Conservation (phyloP, 768 basidiomycete genomes). For the Gelatoporia subvermispora region DNA sequence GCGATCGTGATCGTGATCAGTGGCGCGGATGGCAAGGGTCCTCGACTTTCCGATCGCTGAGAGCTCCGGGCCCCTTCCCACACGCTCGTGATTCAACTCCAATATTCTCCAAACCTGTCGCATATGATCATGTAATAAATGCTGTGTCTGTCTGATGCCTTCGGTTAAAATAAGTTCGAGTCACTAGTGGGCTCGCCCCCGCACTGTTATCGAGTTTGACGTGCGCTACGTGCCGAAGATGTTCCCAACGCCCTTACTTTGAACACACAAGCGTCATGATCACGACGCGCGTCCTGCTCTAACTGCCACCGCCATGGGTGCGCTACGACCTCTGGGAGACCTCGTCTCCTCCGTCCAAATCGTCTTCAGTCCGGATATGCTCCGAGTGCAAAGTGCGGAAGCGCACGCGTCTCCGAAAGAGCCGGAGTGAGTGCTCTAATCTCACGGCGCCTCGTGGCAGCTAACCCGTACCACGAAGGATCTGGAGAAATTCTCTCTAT, state of each 20-base stretch:
- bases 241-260: not conserved
- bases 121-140: too few species aligned
- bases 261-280: not conserved
- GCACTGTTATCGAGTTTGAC: not conserved
- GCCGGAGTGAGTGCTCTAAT: not conserved
- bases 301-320: not conserved
- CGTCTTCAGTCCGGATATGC: too few species aligned
- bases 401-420: not conserved
- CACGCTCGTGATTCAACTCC: too few species aligned
- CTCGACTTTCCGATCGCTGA: too few species aligned
- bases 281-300: not conserved
- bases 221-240: not conserved
- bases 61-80: too few species aligned
- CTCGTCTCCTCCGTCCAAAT: not conserved
- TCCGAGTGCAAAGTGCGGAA: too few species aligned
- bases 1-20: too few species aligned
- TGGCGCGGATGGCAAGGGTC: too few species aligned
- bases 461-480: not conserved
- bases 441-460: not conserved
- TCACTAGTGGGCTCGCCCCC: not conserved
- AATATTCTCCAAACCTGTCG: too few species aligned
- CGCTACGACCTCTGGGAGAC: not conserved
- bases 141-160: too few species aligned
- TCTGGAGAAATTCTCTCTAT: slow-evolving; percentile 9
- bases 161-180: too few species aligned